A percentile compares a stretch with the other conserved stretches of the same genome.
phyloP scores from a whole-genome alignment of 495 filamentous ascomycete genomes.

The Parathielavia appendiculata region DNA sequence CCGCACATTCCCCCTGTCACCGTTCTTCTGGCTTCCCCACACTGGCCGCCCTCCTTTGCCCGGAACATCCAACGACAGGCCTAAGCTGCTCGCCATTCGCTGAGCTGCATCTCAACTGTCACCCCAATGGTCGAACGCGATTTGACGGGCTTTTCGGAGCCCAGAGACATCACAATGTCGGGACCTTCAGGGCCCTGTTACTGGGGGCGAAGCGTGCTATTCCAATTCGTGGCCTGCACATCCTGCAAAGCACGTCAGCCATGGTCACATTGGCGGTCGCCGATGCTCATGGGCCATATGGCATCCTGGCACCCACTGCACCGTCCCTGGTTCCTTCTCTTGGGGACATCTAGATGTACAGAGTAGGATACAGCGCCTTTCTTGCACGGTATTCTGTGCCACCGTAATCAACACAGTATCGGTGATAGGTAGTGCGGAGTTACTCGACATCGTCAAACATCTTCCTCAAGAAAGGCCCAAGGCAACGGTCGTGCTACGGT shows the following conservation, averaged over 20 bases:
- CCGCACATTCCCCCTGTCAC: slow-evolving; percentile 7
- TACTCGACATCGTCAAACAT: neutral
- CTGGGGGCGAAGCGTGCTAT: slow-evolving; percentile 1
- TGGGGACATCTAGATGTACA: neutral
- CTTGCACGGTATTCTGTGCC: neutral
- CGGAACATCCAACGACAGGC: neutral
- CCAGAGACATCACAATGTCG: slow-evolving; percentile 11
- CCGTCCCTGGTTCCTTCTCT: neutral
- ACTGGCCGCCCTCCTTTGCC: neutral
- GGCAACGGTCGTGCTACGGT: too few species aligned
- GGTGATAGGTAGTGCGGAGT: neutral
- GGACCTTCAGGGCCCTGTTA: neutral
- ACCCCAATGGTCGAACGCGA: slow-evolving; percentile 14
- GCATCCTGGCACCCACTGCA: neutral
- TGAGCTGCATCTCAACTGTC: neutral
- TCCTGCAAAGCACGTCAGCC: slow-evolving; percentile 6
- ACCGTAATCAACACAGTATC: neutral
- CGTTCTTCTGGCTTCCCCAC: slow-evolving; percentile 10
- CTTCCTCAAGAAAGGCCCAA: neutral
- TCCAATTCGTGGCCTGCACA: slow-evolving; percentile 15
- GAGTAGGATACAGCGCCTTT: neutral
- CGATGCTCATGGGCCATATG: neutral
- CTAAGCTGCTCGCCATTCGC: slow-evolving; percentile 11
- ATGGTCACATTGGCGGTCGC: slow-evolving; percentile 18
- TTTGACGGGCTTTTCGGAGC: slow-evolving; percentile 4